Percentiles rank a stretch among this genome's conserved stretches.
Evolutionary conservation across 2,329 filamentous ascomycete genomes (phyloP).

Genomic region (Fusarium veterinarium): DNA sequence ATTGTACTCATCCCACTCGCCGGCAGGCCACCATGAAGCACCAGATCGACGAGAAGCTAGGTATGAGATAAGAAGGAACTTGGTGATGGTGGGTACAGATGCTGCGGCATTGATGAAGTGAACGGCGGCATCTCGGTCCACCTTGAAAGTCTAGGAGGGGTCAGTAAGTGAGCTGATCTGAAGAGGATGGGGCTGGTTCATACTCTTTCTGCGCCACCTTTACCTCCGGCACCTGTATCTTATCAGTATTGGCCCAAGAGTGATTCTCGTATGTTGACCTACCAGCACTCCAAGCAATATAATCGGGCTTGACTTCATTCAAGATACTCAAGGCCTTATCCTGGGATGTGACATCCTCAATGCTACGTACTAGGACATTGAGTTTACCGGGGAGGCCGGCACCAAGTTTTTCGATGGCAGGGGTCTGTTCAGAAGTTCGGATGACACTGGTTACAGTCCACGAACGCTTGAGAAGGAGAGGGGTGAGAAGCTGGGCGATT

Average conservation of each 20-base stretch:
- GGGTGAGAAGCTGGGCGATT: slow-evolving; percentile 78
- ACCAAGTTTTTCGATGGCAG: slow-evolving; percentile 71
- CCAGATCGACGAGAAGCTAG: slow-evolving; percentile 62
- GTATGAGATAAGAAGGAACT: slow-evolving; percentile 75
- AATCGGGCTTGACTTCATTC: slow-evolving; percentile 70
- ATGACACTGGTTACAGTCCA: slow-evolving; percentile 86
- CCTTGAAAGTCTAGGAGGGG: slow-evolving; percentile 60
- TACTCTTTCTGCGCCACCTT: slow-evolving; percentile 65
- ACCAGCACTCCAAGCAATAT: slow-evolving; percentile 77
- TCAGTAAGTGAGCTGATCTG: slow-evolving; percentile 19
- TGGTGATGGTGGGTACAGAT: slow-evolving; percentile 63
- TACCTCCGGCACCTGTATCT: slow-evolving; percentile 65
- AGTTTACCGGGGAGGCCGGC: slow-evolving; percentile 70
- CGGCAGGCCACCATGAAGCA: slow-evolving; percentile 67
- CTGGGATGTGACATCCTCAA: slow-evolving; percentile 76
- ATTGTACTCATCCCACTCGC: slow-evolving; percentile 60
- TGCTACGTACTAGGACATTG: slow-evolving; percentile 74
- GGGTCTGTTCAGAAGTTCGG: slow-evolving; percentile 75
- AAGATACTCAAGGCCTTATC: slow-evolving; percentile 72
- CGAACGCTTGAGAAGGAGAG: slow-evolving; percentile 76
- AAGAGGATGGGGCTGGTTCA: not conserved
- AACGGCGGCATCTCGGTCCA: slow-evolving; percentile 73
- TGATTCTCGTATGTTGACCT: slow-evolving; percentile 33
- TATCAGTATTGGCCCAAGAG: slow-evolving; percentile 10
- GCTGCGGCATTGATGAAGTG: slow-evolving; percentile 71